These are phyloP conservation scores for Herpetomonas tarakana DNA, from an alignment of 208 protist genomes.

Conservation along the genomic window DNA sequence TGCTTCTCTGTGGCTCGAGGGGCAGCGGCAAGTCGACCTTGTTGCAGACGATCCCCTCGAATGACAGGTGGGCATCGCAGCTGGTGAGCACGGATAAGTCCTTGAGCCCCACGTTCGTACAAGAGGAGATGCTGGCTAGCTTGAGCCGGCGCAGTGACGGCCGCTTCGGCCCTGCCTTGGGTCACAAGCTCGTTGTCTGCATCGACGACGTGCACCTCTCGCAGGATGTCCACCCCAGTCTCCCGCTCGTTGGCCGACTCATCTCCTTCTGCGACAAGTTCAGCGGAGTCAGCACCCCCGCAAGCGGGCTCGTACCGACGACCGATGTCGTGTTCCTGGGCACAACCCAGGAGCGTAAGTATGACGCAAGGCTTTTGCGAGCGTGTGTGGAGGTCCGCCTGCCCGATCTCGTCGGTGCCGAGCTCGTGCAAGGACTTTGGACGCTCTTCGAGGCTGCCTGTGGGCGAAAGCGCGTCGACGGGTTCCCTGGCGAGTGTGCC, in stretches of 20 bases:
- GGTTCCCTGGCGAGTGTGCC: slow-evolving; percentile 32
- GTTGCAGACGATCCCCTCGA: slow-evolving; percentile 47
- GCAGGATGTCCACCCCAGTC: slow-evolving; percentile 9
- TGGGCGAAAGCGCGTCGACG: slow-evolving; percentile 42
- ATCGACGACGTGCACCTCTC: slow-evolving; percentile 84
- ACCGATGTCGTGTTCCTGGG: slow-evolving; percentile 67
- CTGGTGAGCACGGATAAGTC: slow-evolving; percentile 45
- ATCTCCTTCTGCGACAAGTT: slow-evolving; percentile 71
- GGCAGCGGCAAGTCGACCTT: slow-evolving; percentile 73
- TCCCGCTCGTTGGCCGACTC: slow-evolving; percentile 39
- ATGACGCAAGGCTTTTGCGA: slow-evolving; percentile 16
- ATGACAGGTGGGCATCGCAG: slow-evolving; percentile 55
- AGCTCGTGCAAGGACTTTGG: slow-evolving; percentile 50
- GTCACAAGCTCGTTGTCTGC: slow-evolving; percentile 71
- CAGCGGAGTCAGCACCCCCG: slow-evolving; percentile 48
- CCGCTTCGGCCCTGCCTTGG: slow-evolving; percentile 51
- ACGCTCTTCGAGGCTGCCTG: slow-evolving; percentile 56
- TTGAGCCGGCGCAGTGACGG: slow-evolving; percentile 46
- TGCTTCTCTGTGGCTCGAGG: slow-evolving; percentile 47
- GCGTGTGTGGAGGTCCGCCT: slow-evolving; percentile 53
- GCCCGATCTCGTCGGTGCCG: slow-evolving; percentile 49
- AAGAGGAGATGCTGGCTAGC: slow-evolving; percentile 51
- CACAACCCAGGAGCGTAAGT: slow-evolving; percentile 11
- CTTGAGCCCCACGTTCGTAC: slow-evolving; percentile 38
- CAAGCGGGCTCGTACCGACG: slow-evolving; percentile 48